Percentiles rank a stretch among this genome's conserved stretches.
Evolutionary conservation across 768 basidiomycete species (phyloP).

Genomic region (Pleurotus sapidus): DNA sequence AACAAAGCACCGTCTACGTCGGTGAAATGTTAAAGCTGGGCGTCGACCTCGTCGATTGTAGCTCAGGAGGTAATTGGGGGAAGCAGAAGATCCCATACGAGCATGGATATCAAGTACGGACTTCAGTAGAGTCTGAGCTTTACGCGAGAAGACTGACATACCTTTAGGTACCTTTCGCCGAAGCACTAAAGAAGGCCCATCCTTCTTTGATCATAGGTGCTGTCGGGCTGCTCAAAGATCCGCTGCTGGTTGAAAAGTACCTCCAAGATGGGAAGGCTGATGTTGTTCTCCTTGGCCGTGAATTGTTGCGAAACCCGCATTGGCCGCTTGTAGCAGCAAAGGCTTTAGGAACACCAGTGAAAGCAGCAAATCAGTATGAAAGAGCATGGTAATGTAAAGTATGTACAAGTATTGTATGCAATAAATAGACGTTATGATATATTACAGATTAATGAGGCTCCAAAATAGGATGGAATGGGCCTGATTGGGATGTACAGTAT

Average conservation of each 20-base stretch:
- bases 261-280: conserved; percentile 68
- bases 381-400: conserved; percentile 26
- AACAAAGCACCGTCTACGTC: conserved; percentile 64
- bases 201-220: conserved; percentile 54
- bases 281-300: conserved; percentile 64
- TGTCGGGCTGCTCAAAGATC: conserved; percentile 73
- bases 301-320: conserved; percentile 63
- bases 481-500: too few species aligned
- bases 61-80: conserved; percentile 63
- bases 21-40: conserved; percentile 57
- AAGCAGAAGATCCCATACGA: conserved; percentile 53
- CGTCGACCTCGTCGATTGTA: conserved; percentile 76
- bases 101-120: conserved; percentile 61
- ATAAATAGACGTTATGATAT: too few species aligned
- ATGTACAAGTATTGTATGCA: too few species aligned
- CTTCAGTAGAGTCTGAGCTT: background rate
- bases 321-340: conserved; percentile 63
- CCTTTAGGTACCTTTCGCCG: conserved; percentile 63
- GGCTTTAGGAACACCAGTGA: conserved; percentile 60
- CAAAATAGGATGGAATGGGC: too few species aligned
- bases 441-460: too few species aligned
- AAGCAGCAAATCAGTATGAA: conserved; percentile 72
- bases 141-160: background rate
- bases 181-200: conserved; percentile 56
- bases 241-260: conserved; percentile 50